These are phyloP conservation scores for Aspergillus cristatus DNA, from an alignment of 495 filamentous ascomycete genomes.

Conservation along the genomic window DNA sequence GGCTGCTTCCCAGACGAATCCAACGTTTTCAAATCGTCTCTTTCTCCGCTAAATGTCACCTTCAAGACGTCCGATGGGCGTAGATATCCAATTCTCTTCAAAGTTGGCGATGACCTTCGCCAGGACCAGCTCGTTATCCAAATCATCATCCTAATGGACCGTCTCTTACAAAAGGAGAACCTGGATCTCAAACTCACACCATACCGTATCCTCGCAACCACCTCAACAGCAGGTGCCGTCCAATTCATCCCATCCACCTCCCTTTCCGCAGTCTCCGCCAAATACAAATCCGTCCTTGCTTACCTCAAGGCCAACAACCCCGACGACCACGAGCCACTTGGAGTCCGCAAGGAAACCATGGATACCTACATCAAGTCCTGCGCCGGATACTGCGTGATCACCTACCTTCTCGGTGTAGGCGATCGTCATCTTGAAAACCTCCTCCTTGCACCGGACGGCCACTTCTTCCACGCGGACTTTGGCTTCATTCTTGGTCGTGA, in stretches of 20 bases:
- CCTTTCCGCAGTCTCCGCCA: constrained; percentile 67
- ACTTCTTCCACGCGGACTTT: constrained; percentile 98
- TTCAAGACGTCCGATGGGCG: constrained; percentile 71
- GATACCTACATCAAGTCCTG: constrained; percentile 95
- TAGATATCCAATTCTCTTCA: constrained; percentile 90
- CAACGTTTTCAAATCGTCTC: constrained; percentile 88
- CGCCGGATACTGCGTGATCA: constrained; percentile 97
- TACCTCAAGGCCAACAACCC: constrained; percentile 90
- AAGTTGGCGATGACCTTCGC: constrained; percentile 91
- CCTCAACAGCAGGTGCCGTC: constrained; percentile 76
- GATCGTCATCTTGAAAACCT: constrained; percentile 96
- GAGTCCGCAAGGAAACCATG: constrained; percentile 85
- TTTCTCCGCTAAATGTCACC: constrained; percentile 82
- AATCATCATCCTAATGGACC: constrained; percentile 97
- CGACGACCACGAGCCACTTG: constrained; percentile 69
- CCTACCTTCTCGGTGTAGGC: constrained; percentile 95
- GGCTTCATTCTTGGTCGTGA: constrained; percentile 97
- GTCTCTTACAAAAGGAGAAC: constrained; percentile 91
- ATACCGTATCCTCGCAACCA: constrained; percentile 92
- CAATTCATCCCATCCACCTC: constrained; percentile 86
- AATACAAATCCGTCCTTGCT: constrained; percentile 75
- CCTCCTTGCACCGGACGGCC: constrained; percentile 75
- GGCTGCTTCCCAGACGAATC: constrained; percentile 79
- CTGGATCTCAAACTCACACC: constrained; percentile 91
- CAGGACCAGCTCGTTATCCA: constrained; percentile 98